phyloP scores from a whole-genome alignment of 2,329 filamentous ascomycete species.

The Neonectria faginata region DNA sequence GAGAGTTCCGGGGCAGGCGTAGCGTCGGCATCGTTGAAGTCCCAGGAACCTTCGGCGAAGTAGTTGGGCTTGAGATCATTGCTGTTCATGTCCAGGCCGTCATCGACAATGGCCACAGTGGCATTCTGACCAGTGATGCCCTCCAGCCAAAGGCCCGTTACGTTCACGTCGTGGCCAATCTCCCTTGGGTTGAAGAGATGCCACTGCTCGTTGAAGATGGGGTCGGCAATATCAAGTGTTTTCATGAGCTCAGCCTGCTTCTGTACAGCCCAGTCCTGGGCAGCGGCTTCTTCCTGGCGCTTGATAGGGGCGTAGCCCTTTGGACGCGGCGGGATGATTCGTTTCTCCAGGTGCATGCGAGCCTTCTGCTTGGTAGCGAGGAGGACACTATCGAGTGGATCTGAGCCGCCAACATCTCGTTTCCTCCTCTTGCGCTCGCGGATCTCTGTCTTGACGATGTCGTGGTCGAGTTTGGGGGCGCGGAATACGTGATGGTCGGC shows the following conservation, averaged over 20 bases:
- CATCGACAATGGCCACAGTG: slow-evolving; percentile 94
- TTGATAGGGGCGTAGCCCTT: slow-evolving; percentile 38
- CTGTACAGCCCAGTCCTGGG: slow-evolving; percentile 60
- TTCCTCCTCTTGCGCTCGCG: slow-evolving; percentile 70
- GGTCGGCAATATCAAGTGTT: slow-evolving; percentile 82
- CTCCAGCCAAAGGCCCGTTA: slow-evolving; percentile 91
- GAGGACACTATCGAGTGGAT: slow-evolving; percentile 78
- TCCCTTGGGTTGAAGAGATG: slow-evolving; percentile 89
- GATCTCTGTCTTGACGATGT: slow-evolving; percentile 68
- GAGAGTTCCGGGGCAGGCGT: slow-evolving; percentile 84
- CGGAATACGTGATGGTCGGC: slow-evolving; percentile 88
- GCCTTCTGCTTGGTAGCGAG: slow-evolving; percentile 80
- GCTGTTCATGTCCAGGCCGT: slow-evolving; percentile 96
- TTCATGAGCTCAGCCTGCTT: slow-evolving; percentile 71
- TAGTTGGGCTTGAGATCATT: slow-evolving; percentile 93
- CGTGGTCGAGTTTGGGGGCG: slow-evolving; percentile 70
- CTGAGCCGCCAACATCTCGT: slow-evolving; percentile 62
- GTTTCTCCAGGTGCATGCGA: slow-evolving; percentile 66
- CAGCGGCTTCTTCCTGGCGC: not conserved
- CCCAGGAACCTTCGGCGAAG: slow-evolving; percentile 90
- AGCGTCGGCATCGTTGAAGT: slow-evolving; percentile 88
- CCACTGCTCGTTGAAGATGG: slow-evolving; percentile 95
- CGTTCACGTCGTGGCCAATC: slow-evolving; percentile 91
- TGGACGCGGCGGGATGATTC: slow-evolving; percentile 57
- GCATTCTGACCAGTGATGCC: slow-evolving; percentile 90